Evolutionary conservation across 352 stramenopile species (phyloP), one percentile per base, ranked within the genome.

Genomic region (Phytophthora crassamura): DNA sequence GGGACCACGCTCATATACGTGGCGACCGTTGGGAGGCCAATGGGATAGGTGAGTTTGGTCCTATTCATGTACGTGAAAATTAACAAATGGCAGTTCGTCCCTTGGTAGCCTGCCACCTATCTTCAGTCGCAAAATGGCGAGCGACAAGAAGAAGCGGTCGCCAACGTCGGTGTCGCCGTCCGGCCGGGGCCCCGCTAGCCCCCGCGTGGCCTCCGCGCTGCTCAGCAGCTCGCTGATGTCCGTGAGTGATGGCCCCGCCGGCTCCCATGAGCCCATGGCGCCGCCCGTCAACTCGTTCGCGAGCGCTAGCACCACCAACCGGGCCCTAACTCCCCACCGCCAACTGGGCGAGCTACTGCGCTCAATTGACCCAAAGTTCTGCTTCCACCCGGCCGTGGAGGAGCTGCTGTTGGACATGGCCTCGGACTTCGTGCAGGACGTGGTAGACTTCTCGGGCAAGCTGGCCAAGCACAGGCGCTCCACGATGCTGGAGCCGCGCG

Each of bases 321-420:
- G 75, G 20, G 85, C 82, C 42, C 60, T 93, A 32, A 91, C 80
- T n/a, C 82, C 82, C 11, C 88, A 89, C 67, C 83, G 80, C 32
- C 82, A 88, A 32, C 66, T 93, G 22, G 69, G 78, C 42, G 82
- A 93, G 33, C 56, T 93, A 49, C 69, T 93, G 65, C 76, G 75
- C 41, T 83, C 75, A 14, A 78, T 95, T 41, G 87, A 93, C 35
- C 77, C 85, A 18, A 85, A 86, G 62, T 95, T 67, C 56, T 83
- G 76, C 56, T 86, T 93, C 58, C 85, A 95, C 30, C 83, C 87
- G 22, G 83, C 80, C 1, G 87, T 95, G 8, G 87, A 95, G 45
- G 87, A 95, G 60, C 64, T 95, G 33, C 60, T 95, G 30, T 72
- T 95, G 25, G 85, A 93, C 49, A 94, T 95, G 83, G 87, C 87